Evolutionary conservation across 345 rosid species (phyloP).

Genomic region (Eucalyptus cloeziana): DNA sequence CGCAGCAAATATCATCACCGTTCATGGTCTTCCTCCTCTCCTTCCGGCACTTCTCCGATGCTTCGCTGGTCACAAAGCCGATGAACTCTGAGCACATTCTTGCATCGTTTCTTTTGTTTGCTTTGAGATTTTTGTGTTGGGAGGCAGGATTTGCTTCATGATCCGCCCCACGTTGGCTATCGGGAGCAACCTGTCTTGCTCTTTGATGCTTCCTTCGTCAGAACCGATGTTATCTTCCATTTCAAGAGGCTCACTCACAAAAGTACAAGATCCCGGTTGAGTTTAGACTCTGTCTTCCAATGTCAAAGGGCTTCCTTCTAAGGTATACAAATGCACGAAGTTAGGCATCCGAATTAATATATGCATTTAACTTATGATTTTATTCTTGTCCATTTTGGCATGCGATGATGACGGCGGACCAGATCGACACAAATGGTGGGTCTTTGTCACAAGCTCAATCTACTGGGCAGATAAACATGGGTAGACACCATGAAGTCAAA

Average conservation of each 20-base stretch:
- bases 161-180: slow-evolving; percentile 63
- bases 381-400: not conserved
- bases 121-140: slow-evolving; percentile 61
- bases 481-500: not conserved
- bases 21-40: slow-evolving; percentile 68
- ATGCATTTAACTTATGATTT: not conserved
- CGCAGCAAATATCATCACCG: slow-evolving; percentile 78
- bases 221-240: not conserved
- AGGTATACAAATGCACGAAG: not conserved
- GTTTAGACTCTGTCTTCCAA: not conserved
- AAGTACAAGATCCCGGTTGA: not conserved
- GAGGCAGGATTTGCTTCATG: slow-evolving; percentile 63
- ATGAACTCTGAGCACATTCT: slow-evolving; percentile 71
- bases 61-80: slow-evolving; percentile 65
- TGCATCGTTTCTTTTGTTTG: slow-evolving; percentile 69
- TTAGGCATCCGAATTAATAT: not conserved
- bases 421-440: not conserved
- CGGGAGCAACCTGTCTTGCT: slow-evolving; percentile 45
- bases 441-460: not conserved
- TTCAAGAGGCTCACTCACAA: not conserved
- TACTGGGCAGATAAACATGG: not conserved
- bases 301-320: not conserved
- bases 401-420: not conserved
- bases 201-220: not conserved
- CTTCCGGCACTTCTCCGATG: slow-evolving; percentile 56